Conservation (phyloP, 2,329 filamentous ascomycete genomes). For the Cordyceps tenuipes region DNA sequence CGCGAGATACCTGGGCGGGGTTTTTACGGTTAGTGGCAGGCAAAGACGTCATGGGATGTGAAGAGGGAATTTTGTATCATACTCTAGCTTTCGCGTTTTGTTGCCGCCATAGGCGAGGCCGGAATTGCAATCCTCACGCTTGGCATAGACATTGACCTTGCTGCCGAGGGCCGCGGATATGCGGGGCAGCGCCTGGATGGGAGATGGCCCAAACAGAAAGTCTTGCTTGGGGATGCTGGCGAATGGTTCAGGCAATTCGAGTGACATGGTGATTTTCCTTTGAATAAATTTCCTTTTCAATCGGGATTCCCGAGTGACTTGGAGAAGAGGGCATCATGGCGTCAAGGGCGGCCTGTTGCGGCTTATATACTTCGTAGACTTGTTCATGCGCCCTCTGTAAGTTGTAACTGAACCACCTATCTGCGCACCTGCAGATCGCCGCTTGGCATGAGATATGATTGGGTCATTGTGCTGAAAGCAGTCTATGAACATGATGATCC, state of each 20-base stretch:
- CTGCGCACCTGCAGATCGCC: neutral
- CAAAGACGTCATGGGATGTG: too few species aligned
- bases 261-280: conserved; percentile 17
- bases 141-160: conserved; percentile 57
- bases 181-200: conserved; percentile 57
- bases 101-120: conserved; percentile 60
- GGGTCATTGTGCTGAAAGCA: neutral
- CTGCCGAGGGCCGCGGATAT: conserved; percentile 54
- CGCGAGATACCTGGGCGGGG: conserved; percentile 46
- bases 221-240: conserved; percentile 52
- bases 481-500: neutral
- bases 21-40: neutral
- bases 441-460: neutral
- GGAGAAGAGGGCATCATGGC: neutral
- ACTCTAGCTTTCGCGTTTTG: conserved; percentile 62
- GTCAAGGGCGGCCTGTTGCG: neutral
- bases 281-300: neutral
- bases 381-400: neutral
- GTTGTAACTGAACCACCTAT: neutral
- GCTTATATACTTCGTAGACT: neutral
- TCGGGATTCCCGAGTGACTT: neutral
- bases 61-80: conserved; percentile 13
- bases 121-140: conserved; percentile 64
- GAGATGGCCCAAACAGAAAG: conserved; percentile 60
- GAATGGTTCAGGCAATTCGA: conserved; percentile 52